Conservation (phyloP, 805 yeast genomes). For the Sugiyamaella chiloensis region DNA sequence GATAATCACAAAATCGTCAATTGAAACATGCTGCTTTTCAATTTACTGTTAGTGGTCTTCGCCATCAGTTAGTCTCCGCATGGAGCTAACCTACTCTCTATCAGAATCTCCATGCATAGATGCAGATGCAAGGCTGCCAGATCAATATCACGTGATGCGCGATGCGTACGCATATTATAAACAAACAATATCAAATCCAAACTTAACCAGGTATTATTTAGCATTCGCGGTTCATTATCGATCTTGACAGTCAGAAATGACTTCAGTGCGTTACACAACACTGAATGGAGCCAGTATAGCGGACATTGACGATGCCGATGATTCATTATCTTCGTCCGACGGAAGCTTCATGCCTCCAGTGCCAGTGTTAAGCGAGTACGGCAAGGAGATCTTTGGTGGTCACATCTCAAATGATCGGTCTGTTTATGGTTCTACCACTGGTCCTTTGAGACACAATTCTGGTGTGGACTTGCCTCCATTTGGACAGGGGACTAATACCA, state of each 20-base stretch:
- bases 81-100: no score
- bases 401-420: background rate
- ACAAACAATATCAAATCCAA: no score
- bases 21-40: no score
- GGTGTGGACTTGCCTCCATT: background rate
- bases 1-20: no score
- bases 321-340: slow-evolving; percentile 37
- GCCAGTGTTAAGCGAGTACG: slow-evolving; percentile 58
- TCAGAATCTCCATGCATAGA: no score
- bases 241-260: background rate
- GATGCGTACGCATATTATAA: no score
- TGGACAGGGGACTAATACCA: background rate
- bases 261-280: background rate
- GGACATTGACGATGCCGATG: slow-evolving; percentile 36
- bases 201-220: no score
- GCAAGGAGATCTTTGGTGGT: slow-evolving; percentile 48
- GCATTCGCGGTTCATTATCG: background rate
- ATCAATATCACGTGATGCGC: no score
- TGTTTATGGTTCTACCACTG: background rate
- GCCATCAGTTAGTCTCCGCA: no score
- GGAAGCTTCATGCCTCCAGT: slow-evolving; percentile 57
- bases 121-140: no score
- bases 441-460: background rate
- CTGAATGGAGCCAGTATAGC: background rate
- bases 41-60: no score